Evolutionary conservation across 768 basidiomycete genomes (phyloP).

Genomic region (Nevesoporus exiguus): DNA sequence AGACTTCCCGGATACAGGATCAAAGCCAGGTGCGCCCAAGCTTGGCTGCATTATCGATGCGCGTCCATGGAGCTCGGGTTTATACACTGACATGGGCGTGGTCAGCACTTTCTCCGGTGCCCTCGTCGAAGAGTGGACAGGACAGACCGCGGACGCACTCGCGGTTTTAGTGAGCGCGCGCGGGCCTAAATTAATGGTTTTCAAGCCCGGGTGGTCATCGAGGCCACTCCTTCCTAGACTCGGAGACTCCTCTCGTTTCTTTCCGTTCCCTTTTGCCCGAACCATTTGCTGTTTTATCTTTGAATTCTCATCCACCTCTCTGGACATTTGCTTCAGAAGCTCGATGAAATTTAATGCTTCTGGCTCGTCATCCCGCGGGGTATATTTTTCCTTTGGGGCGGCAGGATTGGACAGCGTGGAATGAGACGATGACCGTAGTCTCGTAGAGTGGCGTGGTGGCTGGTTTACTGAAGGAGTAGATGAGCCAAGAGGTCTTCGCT

Average conservation of each 20-base stretch:
- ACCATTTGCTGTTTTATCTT: slow-evolving; percentile 23
- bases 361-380: slow-evolving; percentile 19
- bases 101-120: background rate
- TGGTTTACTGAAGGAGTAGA: slow-evolving; percentile 20
- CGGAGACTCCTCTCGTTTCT: slow-evolving; percentile 3
- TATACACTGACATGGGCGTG: background rate
- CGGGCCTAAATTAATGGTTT: background rate
- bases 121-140: background rate
- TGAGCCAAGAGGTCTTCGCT: slow-evolving; percentile 19
- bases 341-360: slow-evolving; percentile 22
- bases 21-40: background rate
- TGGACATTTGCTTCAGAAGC: slow-evolving; percentile 24
- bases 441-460: background rate
- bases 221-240: background rate
- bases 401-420: slow-evolving; percentile 6
- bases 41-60: slow-evolving; percentile 7
- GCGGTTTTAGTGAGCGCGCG: slow-evolving; percentile 17
- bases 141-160: slow-evolving; percentile 12
- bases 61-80: slow-evolving; percentile 1
- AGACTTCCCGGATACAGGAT: slow-evolving; percentile 13
- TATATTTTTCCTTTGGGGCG: background rate
- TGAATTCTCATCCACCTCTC: slow-evolving; percentile 25
- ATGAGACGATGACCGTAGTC: slow-evolving; percentile 21
- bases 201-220: background rate
- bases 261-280: slow-evolving; percentile 9